phyloP scores from a whole-genome alignment of 345 rosid genomes.

The Hirschfeldia incana region DNA sequence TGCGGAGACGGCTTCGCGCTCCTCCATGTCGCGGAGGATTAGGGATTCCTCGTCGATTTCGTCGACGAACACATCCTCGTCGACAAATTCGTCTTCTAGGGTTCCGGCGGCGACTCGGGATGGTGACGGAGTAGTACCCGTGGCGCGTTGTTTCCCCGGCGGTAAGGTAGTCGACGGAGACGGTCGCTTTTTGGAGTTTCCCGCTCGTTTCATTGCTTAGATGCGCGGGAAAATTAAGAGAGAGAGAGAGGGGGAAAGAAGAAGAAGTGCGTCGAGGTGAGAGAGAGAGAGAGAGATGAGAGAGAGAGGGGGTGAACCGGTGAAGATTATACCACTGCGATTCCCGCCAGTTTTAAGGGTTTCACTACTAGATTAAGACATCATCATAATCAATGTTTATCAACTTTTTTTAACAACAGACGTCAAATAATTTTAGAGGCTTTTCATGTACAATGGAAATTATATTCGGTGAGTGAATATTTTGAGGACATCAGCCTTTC shows the following conservation, averaged over 20 bases:
- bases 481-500: not conserved
- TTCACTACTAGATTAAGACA: not conserved
- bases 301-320: not conserved
- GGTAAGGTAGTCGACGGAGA: constrained; percentile 51
- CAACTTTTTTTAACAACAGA: too few relatives aligned
- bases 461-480: not conserved
- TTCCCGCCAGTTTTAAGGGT: constrained; percentile 33
- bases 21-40: constrained; percentile 70
- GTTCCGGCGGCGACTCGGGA: constrained; percentile 32
- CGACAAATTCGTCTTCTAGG: constrained; percentile 72
- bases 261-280: not conserved
- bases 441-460: not conserved
- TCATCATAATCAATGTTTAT: too few relatives aligned
- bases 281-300: not conserved
- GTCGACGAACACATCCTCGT: constrained; percentile 81
- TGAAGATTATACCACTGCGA: not conserved
- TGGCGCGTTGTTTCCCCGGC: constrained; percentile 54
- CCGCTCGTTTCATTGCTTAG: constrained; percentile 48
- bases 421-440: not conserved
- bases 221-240: constrained; percentile 2
- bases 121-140: constrained; percentile 40
- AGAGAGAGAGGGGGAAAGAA: not conserved
- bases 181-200: constrained; percentile 64
- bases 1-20: constrained; percentile 65
- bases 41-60: constrained; percentile 77